Evolutionary conservation across 371 early-diverging fungal genomes (phyloP), one percentile per base, ranked within the genome.

Genomic region (Catenaria anguillulae): DNA sequence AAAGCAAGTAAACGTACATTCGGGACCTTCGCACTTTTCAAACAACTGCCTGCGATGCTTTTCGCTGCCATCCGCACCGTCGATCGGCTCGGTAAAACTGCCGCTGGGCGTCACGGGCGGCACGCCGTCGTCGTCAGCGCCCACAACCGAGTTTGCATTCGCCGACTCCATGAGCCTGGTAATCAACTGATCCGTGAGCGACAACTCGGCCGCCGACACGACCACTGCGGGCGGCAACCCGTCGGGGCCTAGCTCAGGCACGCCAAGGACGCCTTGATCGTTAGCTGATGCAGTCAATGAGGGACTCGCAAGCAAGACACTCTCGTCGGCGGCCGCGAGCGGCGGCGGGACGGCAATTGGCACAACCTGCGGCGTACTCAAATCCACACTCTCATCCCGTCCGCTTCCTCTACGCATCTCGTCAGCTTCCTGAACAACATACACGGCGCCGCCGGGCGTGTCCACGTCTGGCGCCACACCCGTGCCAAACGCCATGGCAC

Each of bases 401-500:
- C n/a, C n/a, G n/a, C n/a, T n/a, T n/a, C n/a, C n/a, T n/a, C n/a
- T n/a, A n/a, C n/a, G n/a, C n/a, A n/a, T n/a, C n/a, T n/a, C n/a
- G 2, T 4, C 45, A 43, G 21, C 10, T 3, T 4, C 10, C 19
- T 2, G 45, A 3, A 23, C 45, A 8, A 50, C 33, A 13, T 17
- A 43, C 23, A 62, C 55, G 56, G 69, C 73, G 10, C 84, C 84
- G 35, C 84, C 82, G 10, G 73, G 73, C 77, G 77, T 78, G 58
- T 84, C 84, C 40, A 80, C 66, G 62, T 84, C 84, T 0, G 84
- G 83, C 1, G 78, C 75, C 33, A 84, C 77, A 24, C 83, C 84
- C 52, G 81, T 82, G 8, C 81, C 75, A 10, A 83, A 67, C 13
- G 77, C 79, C 69, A 80, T 77, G 60, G 78, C 74, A 60, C 77